Evolutionary conservation across 2,329 filamentous ascomycete species (phyloP).

Genomic region (Chaetomiaceae sp.): DNA sequence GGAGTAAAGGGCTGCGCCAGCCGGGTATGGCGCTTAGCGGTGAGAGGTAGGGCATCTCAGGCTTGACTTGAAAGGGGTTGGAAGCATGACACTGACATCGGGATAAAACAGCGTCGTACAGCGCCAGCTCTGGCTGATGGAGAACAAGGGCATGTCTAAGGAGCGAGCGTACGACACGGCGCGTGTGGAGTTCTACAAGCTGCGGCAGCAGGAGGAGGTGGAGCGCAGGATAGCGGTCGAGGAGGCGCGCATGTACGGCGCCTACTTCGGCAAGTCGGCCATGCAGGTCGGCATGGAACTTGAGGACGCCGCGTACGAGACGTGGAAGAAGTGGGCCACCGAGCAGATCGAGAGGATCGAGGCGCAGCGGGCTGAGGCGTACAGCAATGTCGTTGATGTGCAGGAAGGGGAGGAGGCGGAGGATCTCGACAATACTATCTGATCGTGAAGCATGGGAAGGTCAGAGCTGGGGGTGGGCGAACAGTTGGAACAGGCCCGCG

Average conservation of each 20-base stretch:
- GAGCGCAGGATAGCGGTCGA: conserved; percentile 77
- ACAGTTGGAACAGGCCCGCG: too few relatives aligned
- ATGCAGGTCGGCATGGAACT: conserved; percentile 74
- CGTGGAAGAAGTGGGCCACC: conserved; percentile 76
- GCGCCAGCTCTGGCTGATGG: conserved; percentile 80
- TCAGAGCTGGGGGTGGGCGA: background rate
- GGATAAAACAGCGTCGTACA: conserved; percentile 70
- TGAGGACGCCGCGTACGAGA: conserved; percentile 73
- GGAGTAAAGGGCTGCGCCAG: conserved; percentile 70
- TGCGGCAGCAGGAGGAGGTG: conserved; percentile 77
- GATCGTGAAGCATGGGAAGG: background rate
- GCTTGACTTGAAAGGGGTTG: too few relatives aligned
- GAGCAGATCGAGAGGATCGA: conserved; percentile 40
- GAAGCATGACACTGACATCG: background rate
- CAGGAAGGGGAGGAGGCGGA: background rate
- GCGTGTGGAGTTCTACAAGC: conserved; percentile 81
- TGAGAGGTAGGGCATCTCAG: conserved; percentile 78
- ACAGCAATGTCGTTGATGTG: conserved; percentile 38
- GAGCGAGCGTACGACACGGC: conserved; percentile 76
- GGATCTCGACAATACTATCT: background rate
- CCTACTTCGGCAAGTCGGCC: conserved; percentile 75
- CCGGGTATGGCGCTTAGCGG: conserved; percentile 70
- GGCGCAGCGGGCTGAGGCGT: conserved; percentile 35
- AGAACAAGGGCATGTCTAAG: conserved; percentile 54
- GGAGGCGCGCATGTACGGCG: conserved; percentile 78